Base-by-base conservation (phyloP, 768 basidiomycete species). In the Agaricus sinodeliciosus region DNA sequence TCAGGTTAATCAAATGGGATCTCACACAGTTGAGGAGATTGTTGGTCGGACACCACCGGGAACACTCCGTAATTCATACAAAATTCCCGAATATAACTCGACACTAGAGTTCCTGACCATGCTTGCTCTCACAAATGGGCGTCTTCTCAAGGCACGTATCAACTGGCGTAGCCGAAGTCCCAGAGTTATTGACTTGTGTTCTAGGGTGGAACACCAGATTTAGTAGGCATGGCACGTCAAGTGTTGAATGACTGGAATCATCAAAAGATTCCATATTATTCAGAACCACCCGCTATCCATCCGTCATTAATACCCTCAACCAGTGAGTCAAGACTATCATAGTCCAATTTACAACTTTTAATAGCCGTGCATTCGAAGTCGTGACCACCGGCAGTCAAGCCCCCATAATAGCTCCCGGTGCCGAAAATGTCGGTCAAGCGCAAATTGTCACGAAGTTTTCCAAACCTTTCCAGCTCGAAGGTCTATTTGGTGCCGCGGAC, bases 221-320 rank as follows among this genome's bases (percentile, higher is more conserved):
- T 94, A 28, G 80, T 85, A 40, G 75, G 87, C 5, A 80, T 92
- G 0, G 92, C 94, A 0, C 84, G 90, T 28, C 82, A 86, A 12
- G 78, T 97, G 19, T 67, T 97, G 1, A 80, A 74, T 45, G 94
- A 99, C 64, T 99, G 95, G 94, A 97, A 97, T 61, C 82, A 90
- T 53, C 93, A 96, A 65, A 95, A 92, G 63, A 95, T 97, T 9
- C 87, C 90, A 0, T 98, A 90, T 69, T 90, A 77, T 70, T 90
- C 92, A 3, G 65, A 72, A 1, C 92, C 94, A 8, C 94, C 95
- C 0, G 62, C 72, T 7, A 65, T 90, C 2, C 91, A 94, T 64
- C 85, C 90, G 0, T 90, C 90, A 0, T 75, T 80, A 28, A 74
- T 91, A 52, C 86, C 88, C 4, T 75, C 75, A 9, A 72, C 70